Percentiles rank a stretch among this genome's conserved stretches.
phyloP scores from a whole-genome alignment of 2,329 filamentous ascomycete genomes.

The Emmonsiellopsis sp. region DNA sequence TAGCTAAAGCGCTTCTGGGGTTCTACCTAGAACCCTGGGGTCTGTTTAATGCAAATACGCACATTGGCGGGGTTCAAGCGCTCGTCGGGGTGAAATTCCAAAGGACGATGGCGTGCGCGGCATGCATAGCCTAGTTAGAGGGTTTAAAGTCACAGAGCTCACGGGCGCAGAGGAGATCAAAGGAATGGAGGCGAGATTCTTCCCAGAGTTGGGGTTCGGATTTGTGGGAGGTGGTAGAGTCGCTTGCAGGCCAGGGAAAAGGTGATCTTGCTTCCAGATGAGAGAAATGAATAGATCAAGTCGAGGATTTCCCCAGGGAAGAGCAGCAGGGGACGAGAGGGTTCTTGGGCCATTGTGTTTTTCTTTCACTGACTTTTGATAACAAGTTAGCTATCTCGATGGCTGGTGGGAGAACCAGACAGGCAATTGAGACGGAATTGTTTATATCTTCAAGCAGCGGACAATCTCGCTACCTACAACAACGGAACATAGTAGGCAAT shows the following conservation, averaged over 20 bases:
- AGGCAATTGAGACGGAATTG: no score
- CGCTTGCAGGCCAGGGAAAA: conserved; percentile 5
- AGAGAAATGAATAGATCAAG: conserved; percentile 5
- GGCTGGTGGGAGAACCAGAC: no score
- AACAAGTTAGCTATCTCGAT: no score
- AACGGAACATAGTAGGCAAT: no score
- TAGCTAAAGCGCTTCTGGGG: conserved; percentile 6
- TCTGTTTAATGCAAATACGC: conserved; percentile 4
- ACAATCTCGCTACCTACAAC: no score
- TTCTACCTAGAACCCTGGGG: conserved; percentile 4
- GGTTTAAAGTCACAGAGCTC: conserved; percentile 2
- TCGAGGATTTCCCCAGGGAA: conserved; percentile 9
- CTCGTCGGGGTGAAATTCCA: conserved; percentile 3
- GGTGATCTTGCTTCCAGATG: neutral
- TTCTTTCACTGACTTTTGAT: no score
- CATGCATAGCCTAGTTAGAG: no score
- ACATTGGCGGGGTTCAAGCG: neutral
- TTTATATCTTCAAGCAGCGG: no score
- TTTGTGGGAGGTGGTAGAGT: conserved; percentile 2
- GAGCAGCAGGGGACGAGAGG: neutral
- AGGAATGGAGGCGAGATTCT: neutral
- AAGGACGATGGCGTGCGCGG: neutral
- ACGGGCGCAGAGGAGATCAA: neutral
- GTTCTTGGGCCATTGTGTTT: no score
- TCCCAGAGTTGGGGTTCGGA: neutral